Evolutionary conservation across 1,139 yeast species (phyloP), one percentile per base, ranked within the genome.

Genomic region (Debaryomycetaceae sp.): DNA sequence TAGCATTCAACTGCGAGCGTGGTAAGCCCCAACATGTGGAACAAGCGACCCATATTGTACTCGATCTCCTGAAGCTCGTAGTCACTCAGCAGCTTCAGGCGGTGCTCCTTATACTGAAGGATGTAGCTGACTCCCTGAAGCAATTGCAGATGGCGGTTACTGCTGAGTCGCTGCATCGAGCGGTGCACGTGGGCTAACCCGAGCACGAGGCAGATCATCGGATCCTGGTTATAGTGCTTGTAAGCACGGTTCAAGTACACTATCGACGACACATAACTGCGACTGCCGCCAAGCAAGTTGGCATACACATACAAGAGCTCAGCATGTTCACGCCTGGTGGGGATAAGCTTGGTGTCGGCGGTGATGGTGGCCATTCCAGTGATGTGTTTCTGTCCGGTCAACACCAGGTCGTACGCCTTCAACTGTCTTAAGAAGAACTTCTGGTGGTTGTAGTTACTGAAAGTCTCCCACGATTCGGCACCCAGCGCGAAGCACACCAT

Each of bases 151-250:
- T 89, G 96, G 37, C 97, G 71, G 52, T 86, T 86, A 8, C 80
- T 68, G 10, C 95, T 80, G 35, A 85, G 76, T 41, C 99, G 67
- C 54, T 91, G 97, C 79, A 89, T 80, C 0, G 97, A 83, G 24
- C 98, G 69, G 46, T 89, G 96, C n/a, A 88, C 63, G 54, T 89
- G 91, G 0, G 89, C 78, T 25, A 91, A 57, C 0, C 93, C 96
- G 32, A 85, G 62, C 16, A 83, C 57, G 22, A 91, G 63, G 40
- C 88, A 71, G 2, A 91, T 62, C 65, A 85, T 75, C 1, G 96
- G 95, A 41, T 91, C 96, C 29, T 74, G 61, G 27, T 81, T 79
- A 36, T 71, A 74, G 16, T 68, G 69, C 54, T 61, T 76, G 56
- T 76, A 84, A 23, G 75, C 77, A 43, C 81, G 75, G 23, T 73